Base-by-base conservation (phyloP, 305 asterid genomes). In the Lippia alba region DNA sequence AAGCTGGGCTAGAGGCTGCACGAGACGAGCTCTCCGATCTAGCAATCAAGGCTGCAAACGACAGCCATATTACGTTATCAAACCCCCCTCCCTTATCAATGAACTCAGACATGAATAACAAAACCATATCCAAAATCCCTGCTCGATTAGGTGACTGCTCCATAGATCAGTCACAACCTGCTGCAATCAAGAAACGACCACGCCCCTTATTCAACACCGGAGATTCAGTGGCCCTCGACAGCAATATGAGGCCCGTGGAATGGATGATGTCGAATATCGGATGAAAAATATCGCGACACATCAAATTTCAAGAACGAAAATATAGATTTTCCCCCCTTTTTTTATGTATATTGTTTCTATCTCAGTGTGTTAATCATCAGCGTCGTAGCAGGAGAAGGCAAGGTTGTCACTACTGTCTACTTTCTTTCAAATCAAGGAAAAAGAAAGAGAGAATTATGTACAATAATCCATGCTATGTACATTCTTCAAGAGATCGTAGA, bases 231-330 rank as follows among this genome's bases (percentile, higher is more conserved):
- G 87, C 83, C 66, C 68, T 79, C 3, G 91, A 82, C 66, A 72
- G 75, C 70, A 59, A 66, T 46, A 77, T 74, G 79, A 70, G 84
- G 64, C 83, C 89, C 16, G 89, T 82, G 68, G 95, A 87, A 76
- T 89, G 97, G 97, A 81, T 77, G 80, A 78, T 82, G 86, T 59
- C 90, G 16, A 89, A 85, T 71, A 83, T 85, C 39, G 83, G 90
- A 78, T 89, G 79, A 89, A 33, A 20, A n/a, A 6, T 18, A 15
- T 10, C 12, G 7, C 3, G 20, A 56, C 30, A 9, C n/a, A 17
- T 49, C 49, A 36, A 36, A 60, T 32, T 74, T 68, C 69, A 66
- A 48, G 66, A 71, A 49, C 61, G 54, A 66, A 59, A 24, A 24
- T 24, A 24, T 24, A 24, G 61, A 53, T 16, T 8, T 44, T 44